Base-by-base conservation (phyloP, 768 basidiomycete species). In the Suillus bovinus region DNA sequence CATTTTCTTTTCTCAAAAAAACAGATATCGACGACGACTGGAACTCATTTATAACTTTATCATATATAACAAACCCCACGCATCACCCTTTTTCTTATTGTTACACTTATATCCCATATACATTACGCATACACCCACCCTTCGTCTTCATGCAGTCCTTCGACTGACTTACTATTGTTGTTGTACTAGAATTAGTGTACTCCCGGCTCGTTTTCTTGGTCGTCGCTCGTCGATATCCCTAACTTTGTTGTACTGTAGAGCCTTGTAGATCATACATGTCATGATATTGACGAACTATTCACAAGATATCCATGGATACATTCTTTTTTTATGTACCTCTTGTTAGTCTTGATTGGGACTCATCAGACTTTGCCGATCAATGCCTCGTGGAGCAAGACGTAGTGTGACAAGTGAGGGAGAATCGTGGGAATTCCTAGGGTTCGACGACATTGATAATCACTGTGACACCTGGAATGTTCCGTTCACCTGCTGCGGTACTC, bases 11-110 rank as follows among this genome's bases (percentile, higher is more conserved):
- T 54, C 4, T n/a, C 20, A 67, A 62, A 66, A 52, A 52, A 42
- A n/a, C 44, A 57, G 61, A 60, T 60, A 59, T 56, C 67, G 62
- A 58, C 61, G 24, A 36, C 56, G 53, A 57, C 64, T 59, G 69
- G 59, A 69, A 63, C 62, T 34, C 22, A 47, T 29, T 49, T 63
- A 33, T 55, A 38, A 55, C 17, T 11, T 38, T 55, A 24, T 38
- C 54, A 38, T 55, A 55, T 55, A 52, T 38, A 55, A 36, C 54
- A 56, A 58, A 44, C 34, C 2, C 41, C 49, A 31, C 47, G 16
- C 31, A 56, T 59, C 58, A 13, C 17, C 24, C 29, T 31, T 52
- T 50, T 54, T 7, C 29, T 59, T 59, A 59, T 59, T 59, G 20
- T 34, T 58, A 52, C 29, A 58, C 27, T 53, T 58, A 55, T 38